Base-by-base conservation (phyloP, 1,284 basidiomycete species). In the Heterobasidion parviporum region DNA sequence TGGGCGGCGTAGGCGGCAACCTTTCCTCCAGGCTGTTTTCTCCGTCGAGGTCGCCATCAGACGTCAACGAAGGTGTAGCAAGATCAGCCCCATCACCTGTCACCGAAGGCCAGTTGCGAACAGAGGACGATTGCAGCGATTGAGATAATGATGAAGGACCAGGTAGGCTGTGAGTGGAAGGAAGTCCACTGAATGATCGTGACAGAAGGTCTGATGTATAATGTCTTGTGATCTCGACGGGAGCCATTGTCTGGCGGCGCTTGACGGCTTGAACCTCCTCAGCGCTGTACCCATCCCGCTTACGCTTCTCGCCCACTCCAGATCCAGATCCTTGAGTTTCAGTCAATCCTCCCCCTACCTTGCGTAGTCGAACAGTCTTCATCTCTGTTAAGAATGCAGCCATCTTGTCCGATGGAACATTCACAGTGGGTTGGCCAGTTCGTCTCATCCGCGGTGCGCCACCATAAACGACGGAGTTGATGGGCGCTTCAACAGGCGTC, bases 351-450 rank as follows among this genome's bases (percentile, higher is more conserved):
- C 60, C 60, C 18, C 60, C 65, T 0, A 83, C 78, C 65, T 79
- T 86, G 59, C 79, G 75, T 54, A 91, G 63, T 45, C 83, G 74
- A 32, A 82, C 84, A 0, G 78, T 84, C 72, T 89, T 90, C 76
- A 91, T 81, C 67, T 91, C 89, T 12, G 71, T 82, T 59, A 91
- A 67, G 63, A 91, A 91, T 2, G 82, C 86, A 0, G 83, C 84
- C 85, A 91, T 89, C 65, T 89, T 87, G 59, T 90, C 89, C 4
- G 82, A 75, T 0, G 85, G 77, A 7, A 91, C 74, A 33, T 83
- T 84, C 16, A 89, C 74, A 0, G 85, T 83, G 0, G 88, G 83
- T 55, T 80, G 77, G 6, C 85, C 84, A 3, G 77, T 70, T 50
- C 78, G 73, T 53, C 73, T 75, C 12, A 69, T 63, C 47, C 60